Percentiles rank a stretch among this genome's conserved stretches.
Evolutionary conservation across 306 rosid species (phyloP).

Genomic region (Begonia masoniana): DNA sequence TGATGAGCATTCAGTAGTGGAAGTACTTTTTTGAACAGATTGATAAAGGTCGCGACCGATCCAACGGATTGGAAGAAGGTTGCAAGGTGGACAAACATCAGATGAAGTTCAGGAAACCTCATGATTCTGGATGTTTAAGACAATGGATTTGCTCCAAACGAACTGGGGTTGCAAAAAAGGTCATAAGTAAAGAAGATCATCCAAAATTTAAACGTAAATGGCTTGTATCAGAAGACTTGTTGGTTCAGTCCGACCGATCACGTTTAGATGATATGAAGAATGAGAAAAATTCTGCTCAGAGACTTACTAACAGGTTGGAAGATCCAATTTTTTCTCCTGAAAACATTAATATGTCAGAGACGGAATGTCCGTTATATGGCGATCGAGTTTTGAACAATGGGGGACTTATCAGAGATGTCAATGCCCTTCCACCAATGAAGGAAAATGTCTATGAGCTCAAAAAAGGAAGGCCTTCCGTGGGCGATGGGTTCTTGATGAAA

Average conservation of each 20-base stretch:
- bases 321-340: constrained; percentile 22
- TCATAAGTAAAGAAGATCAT: constrained; percentile 14
- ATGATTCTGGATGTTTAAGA: constrained; percentile 24
- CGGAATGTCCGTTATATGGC: constrained; percentile 13
- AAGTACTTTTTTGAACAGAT: constrained; percentile 9
- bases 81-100: constrained; percentile 11
- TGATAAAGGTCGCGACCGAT: constrained; percentile 13
- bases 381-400: constrained; percentile 13
- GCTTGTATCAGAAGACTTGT: constrained; percentile 10
- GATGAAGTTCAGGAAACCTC: constrained; percentile 22
- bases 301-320: constrained; percentile 8
- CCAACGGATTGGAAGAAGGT: constrained; percentile 14
- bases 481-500: constrained; percentile 11
- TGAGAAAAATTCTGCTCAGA: constrained; percentile 15
- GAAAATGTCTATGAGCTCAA: constrained; percentile 10
- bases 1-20: too few species aligned
- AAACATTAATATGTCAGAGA: constrained; percentile 9
- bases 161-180: constrained; percentile 29
- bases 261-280: constrained; percentile 7
- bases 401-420: constrained; percentile 6
- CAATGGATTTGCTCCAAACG: constrained; percentile 45
- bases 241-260: constrained; percentile 15
- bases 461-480: constrained; percentile 8
- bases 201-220: constrained; percentile 16
- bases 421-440: constrained; percentile 14